Evolutionary conservation across 768 basidiomycete species (phyloP), one percentile per base, ranked within the genome.

Genomic region (Phylloporus sp.): DNA sequence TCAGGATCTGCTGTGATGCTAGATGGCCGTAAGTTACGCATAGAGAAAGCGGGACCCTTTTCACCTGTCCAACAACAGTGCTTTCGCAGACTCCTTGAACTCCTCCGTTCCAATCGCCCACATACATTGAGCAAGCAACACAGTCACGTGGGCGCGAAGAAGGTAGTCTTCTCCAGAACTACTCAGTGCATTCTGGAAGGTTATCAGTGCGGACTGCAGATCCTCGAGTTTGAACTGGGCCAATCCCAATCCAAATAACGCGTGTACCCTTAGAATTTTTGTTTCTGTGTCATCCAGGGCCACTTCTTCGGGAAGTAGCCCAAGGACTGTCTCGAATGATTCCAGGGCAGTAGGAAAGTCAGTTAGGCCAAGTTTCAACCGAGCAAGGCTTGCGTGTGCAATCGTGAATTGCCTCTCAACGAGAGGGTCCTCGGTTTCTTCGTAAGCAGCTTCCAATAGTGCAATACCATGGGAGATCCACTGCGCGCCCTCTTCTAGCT

Each of bases 371-470:
- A 95, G 71, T 18, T 80, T 77, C 23, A 95, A 66, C 10, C 97
- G 82, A 1, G 86, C 97, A 8, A 92, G 72, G 52, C 88, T 95
- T 22, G 80, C 73, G 55, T 94, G 88, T 0, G 94, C 90, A 34
- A 93, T 81, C 6, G 80, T 82, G 62, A 87, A 99, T 47, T 80
- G 84, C 45, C 76, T 72, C 68, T 97, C 97, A 11, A 91, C 81
- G 22, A 75, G 71, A 1, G 84, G 69, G 47, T 91, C 86, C 67
- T 99, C 97, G 13, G 80, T 81, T 47, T 87, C 83, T 66, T 99
- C 97, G 70, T 97, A 99, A 24, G 80, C 78, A 2, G 81, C 77
- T 67, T 98, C 95, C n/a, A 98, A 72, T 10, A 93, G 74, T 4
- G 68, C 53, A 13, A 91, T 89, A 1, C 88, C 84, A 26, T 76